These are phyloP conservation scores for Cruciata laevipes DNA, from an alignment of 257 asterid species.

Conservation along the genomic window DNA sequence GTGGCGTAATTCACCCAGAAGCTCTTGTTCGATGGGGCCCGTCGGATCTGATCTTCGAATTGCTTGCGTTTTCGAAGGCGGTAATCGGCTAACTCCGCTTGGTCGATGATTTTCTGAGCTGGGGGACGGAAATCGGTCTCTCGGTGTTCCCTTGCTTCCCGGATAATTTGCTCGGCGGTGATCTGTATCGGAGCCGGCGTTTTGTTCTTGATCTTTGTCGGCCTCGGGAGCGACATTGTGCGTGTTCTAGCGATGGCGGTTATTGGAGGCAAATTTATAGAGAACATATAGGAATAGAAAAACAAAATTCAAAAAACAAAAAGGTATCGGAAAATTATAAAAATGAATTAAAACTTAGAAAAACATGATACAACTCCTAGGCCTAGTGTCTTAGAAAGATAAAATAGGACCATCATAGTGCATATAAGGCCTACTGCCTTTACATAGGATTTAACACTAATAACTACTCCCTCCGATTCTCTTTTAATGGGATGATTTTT, in stretches of 20 bases:
- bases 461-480: too few relatives aligned
- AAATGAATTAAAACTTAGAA: too few relatives aligned
- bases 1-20: slow-evolving; percentile 92
- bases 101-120: slow-evolving; percentile 77
- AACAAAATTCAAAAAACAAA: neutral
- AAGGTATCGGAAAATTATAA: neutral
- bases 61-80: slow-evolving; percentile 82
- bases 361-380: too few relatives aligned
- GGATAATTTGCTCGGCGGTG: slow-evolving; percentile 91
- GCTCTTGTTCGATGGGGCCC: slow-evolving; percentile 81
- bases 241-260: neutral
- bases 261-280: neutral
- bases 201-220: slow-evolving; percentile 82
- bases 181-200: slow-evolving; percentile 76
- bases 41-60: slow-evolving; percentile 60
- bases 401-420: too few relatives aligned
- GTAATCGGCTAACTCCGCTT: slow-evolving; percentile 65
- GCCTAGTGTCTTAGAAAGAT: too few relatives aligned
- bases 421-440: too few relatives aligned
- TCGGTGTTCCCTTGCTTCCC: slow-evolving; percentile 79
- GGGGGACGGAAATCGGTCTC: slow-evolving; percentile 91
- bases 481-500: too few relatives aligned
- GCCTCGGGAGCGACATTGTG: slow-evolving; percentile 43
- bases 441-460: too few relatives aligned
- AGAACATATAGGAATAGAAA: neutral